phyloP scores from a whole-genome alignment of 169 alveolate genomes.

The Neospora caninum region DNA sequence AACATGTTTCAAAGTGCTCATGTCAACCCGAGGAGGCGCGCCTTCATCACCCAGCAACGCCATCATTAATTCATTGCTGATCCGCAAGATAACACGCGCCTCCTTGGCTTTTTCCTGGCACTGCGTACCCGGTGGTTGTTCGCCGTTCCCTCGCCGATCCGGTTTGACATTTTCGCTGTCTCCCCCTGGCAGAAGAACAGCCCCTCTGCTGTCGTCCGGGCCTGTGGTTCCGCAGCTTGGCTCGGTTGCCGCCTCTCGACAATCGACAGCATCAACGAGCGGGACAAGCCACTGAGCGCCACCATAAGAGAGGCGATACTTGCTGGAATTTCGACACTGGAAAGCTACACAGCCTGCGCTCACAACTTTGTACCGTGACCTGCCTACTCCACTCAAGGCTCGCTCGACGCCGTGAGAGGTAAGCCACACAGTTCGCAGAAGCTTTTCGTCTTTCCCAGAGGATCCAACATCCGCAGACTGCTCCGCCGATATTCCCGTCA shows the following conservation, averaged over 20 bases:
- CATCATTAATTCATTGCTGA: neutral
- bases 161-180: neutral
- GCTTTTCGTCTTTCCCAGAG: neutral
- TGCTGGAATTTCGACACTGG: slow-evolving; percentile 14
- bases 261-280: neutral
- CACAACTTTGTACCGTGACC: slow-evolving; percentile 41
- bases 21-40: slow-evolving; percentile 17
- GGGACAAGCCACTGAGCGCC: slow-evolving; percentile 57
- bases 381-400: slow-evolving; percentile 4
- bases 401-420: slow-evolving; percentile 39
- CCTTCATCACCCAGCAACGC: neutral
- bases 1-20: neutral
- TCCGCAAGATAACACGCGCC: neutral
- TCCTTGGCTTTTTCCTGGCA: neutral
- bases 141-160: neutral
- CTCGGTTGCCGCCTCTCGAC: neutral
- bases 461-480: too few species aligned
- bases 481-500: neutral
- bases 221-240: neutral
- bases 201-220: too few species aligned
- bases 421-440: slow-evolving; percentile 16
- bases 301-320: slow-evolving; percentile 39
- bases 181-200: too few species aligned
- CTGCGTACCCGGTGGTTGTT: neutral
- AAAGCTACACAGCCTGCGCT: slow-evolving; percentile 52